Evolutionary conservation across 1,284 basidiomycete species (phyloP), one percentile per base, ranked within the genome.

Genomic region (Sporisorium scitamineum): DNA sequence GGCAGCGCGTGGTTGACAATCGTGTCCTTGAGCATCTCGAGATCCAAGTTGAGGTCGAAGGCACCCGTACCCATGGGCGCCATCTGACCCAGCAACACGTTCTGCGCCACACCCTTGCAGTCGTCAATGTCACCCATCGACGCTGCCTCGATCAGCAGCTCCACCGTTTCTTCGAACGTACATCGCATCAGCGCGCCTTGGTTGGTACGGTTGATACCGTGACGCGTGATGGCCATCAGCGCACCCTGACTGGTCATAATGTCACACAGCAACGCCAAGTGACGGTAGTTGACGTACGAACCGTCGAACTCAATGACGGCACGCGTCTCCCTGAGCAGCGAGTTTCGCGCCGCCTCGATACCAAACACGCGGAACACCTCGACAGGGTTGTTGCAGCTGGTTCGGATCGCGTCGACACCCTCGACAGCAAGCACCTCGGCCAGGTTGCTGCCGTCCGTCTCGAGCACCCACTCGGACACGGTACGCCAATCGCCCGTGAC

Each of bases 151-250:
- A 99, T 95, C 63, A 99, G 87, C 79, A 99, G 97, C 86, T 99
- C 97, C 71, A 98, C 97, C 0, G 97, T 99, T 89, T 99, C 97
- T 86, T 99, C 97, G 89, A 99, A 99, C 4, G 97, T 98, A 87
- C 95, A 98, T 53, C 97, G 90, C 92, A 99, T 98, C 59, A 99
- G 89, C 2, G 97, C 96, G 54, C 84, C 84, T 58, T 84, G 82
- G 70, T 80, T 83, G 31, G 96, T 93, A 61, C 96, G 92, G 87
- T 99, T 99, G 87, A 99, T 99, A 87, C 97, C 97, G 84, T 99
- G 97, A 54, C 97, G 94, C 53, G 97, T 99, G 87, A 99, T 99
- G 13, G 96, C 94, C 96, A 99, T 99, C 71, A 99, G 89, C 10
- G 90, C 87, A 42, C 97, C 97, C 64, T 94, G 93, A 82, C 96